These are phyloP conservation scores for Fagopyrum tataricum DNA, from an alignment of 148 eudicot genomes.

Conservation along the genomic window DNA sequence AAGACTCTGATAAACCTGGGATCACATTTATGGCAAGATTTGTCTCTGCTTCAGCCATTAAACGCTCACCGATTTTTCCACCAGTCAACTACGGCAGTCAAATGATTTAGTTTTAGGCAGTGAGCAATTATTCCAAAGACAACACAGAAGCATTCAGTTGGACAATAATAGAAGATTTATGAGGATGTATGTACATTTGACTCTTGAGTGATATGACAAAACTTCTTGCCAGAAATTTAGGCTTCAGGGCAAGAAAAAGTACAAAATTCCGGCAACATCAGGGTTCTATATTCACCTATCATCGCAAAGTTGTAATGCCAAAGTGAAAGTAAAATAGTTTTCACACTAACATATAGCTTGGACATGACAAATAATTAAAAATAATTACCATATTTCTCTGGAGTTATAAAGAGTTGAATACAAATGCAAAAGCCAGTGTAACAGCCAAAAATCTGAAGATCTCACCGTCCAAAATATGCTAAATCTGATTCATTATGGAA, in stretches of 20 bases:
- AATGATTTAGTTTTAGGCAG: background rate
- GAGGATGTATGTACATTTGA: background rate
- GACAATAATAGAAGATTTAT: background rate
- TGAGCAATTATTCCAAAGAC: background rate
- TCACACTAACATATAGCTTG: background rate
- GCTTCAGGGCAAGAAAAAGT: background rate
- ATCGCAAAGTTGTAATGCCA: background rate
- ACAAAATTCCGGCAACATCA: background rate
- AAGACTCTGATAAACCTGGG: slow-evolving; percentile 82
- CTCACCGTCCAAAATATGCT: background rate
- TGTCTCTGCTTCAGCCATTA: slow-evolving; percentile 95
- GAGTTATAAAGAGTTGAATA: background rate
- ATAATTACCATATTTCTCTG: background rate
- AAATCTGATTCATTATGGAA: background rate
- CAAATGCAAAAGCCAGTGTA: background rate
- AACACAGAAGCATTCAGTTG: background rate
- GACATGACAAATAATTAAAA: background rate
- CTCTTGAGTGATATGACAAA: background rate
- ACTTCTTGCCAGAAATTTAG: background rate
- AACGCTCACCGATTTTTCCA: slow-evolving; percentile 93
- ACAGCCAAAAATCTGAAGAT: background rate
- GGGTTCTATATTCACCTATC: background rate
- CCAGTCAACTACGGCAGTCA: slow-evolving; percentile 69
- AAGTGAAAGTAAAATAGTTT: background rate
- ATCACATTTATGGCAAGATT: slow-evolving; percentile 96